A percentile compares a stretch with the other conserved stretches of the same genome.
Evolutionary conservation across 176 grass and related monocot species (phyloP).

Genomic region (Phyllostachys edulis): DNA sequence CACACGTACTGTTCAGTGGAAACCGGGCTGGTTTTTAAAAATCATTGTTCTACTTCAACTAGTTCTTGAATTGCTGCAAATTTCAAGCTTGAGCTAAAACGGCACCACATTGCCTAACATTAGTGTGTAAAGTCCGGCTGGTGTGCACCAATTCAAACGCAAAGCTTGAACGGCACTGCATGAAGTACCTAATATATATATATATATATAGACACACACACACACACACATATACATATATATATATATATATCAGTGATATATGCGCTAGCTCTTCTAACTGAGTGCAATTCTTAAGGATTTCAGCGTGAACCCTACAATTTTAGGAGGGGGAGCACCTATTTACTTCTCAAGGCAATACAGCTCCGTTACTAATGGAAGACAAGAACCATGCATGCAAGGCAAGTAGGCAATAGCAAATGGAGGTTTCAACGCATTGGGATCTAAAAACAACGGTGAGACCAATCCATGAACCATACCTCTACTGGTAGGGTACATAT

Average conservation of each 20-base stretch:
- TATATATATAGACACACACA: no score
- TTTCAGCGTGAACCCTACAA: background rate
- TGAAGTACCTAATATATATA: background rate
- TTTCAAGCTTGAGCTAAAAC: constrained; percentile 11
- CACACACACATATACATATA: no score
- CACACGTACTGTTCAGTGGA: background rate
- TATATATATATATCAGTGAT: no score
- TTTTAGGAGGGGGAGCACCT: background rate
- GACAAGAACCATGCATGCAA: background rate
- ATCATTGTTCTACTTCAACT: background rate
- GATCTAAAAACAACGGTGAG: constrained; percentile 53
- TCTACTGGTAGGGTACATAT: background rate
- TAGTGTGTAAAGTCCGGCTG: background rate
- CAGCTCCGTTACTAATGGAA: background rate
- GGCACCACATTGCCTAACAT: background rate
- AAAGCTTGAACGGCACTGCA: constrained; percentile 20
- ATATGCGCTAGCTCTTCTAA: background rate
- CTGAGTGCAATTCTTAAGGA: background rate
- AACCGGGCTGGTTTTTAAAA: background rate
- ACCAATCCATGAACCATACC: constrained; percentile 18
- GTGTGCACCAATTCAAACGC: constrained; percentile 33
- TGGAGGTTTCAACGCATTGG: constrained; percentile 52
- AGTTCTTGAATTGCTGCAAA: background rate
- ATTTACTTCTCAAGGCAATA: background rate
- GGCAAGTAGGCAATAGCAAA: constrained; percentile 27